phyloP scores from a whole-genome alignment of 73 alveolate species.

The Blepharisma stoltei region DNA sequence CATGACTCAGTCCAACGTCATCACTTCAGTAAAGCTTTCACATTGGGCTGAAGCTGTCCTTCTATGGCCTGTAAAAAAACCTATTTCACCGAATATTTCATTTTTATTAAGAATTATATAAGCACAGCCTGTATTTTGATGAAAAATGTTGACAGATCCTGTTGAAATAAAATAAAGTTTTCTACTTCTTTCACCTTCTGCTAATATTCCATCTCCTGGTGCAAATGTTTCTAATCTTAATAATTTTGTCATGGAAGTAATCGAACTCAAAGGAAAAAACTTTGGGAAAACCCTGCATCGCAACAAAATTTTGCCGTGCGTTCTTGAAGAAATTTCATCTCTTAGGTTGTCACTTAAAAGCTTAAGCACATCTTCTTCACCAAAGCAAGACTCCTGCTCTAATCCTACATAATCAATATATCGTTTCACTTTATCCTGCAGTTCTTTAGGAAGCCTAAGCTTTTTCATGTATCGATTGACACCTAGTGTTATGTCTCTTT shows the following conservation, averaged over 20 bases:
- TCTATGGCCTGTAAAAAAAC: conserved; percentile 3
- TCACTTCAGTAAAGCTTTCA: not conserved
- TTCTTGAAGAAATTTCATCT: not conserved
- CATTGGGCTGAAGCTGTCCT: conserved; percentile 23
- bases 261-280: not conserved
- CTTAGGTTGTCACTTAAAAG: not conserved
- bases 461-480: not conserved
- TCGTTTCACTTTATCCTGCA: not conserved
- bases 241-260: no score
- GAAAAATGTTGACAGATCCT: not conserved
- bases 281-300: not conserved
- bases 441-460: not conserved
- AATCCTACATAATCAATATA: conserved; percentile 1
- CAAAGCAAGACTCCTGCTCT: not conserved
- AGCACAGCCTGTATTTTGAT: conserved; percentile 6
- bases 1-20: not conserved
- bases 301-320: not conserved
- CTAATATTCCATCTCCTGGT: not conserved
- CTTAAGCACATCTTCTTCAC: conserved; percentile 10
- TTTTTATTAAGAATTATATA: not conserved
- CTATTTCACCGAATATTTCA: conserved; percentile 22
- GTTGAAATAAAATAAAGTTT: not conserved
- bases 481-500: not conserved
- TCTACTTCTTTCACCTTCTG: not conserved
- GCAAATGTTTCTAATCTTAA: conserved; percentile 26